Evolutionary conservation across 2,329 filamentous ascomycete species (phyloP).

Genomic region (Alternaria tenuissima): DNA sequence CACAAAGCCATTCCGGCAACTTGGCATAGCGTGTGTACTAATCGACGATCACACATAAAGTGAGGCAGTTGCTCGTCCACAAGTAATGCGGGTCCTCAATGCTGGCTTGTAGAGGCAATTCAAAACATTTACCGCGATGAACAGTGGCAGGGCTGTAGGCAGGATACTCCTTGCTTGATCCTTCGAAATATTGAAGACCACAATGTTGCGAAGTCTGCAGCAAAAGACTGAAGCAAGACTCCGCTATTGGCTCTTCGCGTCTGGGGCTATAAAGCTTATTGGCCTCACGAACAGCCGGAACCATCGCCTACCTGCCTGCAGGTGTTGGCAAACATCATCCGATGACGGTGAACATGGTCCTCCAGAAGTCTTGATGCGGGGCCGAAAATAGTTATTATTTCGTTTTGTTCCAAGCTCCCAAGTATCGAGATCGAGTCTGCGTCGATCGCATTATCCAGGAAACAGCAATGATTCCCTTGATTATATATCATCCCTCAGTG

Average conservation of each 20-base stretch:
- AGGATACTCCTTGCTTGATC: neutral
- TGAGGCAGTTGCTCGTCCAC: neutral
- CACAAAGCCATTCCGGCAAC: neutral
- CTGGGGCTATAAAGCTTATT: neutral
- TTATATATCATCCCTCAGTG: neutral
- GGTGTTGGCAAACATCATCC: neutral
- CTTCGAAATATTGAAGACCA: neutral
- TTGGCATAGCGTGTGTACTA: neutral
- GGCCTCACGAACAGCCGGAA: neutral
- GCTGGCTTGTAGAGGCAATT: neutral
- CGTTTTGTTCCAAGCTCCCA: neutral
- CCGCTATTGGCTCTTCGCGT: neutral
- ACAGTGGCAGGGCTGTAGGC: neutral
- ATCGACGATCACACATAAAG: neutral
- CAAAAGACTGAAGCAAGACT: neutral
- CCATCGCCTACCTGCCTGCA: neutral
- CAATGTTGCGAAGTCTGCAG: neutral
- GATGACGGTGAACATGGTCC: neutral
- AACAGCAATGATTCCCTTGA: neutral
- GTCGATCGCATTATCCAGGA: neutral
- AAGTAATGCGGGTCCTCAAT: neutral
- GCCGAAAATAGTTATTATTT: neutral
- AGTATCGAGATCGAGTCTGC: neutral
- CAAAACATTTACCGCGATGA: neutral
- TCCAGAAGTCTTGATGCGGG: neutral